phyloP scores from a whole-genome alignment of 2,329 filamentous ascomycete genomes.

The Cordyceps cicadae region DNA sequence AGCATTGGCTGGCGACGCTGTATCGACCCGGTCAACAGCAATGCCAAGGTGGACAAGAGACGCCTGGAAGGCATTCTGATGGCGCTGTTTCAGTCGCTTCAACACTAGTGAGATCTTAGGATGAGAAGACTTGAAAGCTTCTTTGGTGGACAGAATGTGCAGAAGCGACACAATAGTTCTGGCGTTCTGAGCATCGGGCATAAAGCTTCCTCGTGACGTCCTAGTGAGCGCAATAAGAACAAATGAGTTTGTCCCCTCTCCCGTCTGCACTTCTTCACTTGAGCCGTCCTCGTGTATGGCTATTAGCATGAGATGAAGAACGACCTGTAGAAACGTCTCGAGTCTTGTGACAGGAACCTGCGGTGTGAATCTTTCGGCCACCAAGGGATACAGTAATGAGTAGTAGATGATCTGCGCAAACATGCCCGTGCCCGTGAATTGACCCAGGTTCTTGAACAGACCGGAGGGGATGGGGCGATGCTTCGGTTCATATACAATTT shows the following conservation, averaged over 20 bases:
- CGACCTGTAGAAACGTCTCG: slow-evolving; percentile 85
- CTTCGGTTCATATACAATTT: slow-evolving; percentile 87
- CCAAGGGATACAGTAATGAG: slow-evolving; percentile 71
- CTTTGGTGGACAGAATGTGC: slow-evolving; percentile 54
- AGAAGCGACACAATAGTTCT: slow-evolving; percentile 59
- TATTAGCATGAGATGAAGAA: slow-evolving; percentile 78
- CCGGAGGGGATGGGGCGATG: slow-evolving; percentile 68
- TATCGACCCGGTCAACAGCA: slow-evolving; percentile 70
- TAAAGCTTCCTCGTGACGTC: slow-evolving; percentile 52
- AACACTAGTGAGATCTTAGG: slow-evolving; percentile 79
- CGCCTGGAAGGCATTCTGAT: slow-evolving; percentile 61
- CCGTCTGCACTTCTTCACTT: slow-evolving; percentile 41
- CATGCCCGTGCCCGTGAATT: slow-evolving; percentile 73
- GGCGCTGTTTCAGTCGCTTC: slow-evolving; percentile 75
- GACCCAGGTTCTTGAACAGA: slow-evolving; percentile 65
- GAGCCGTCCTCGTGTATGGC: slow-evolving; percentile 75
- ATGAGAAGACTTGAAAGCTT: slow-evolving; percentile 73
- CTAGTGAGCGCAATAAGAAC: slow-evolving; percentile 61
- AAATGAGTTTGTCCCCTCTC: slow-evolving; percentile 55
- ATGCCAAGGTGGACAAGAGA: slow-evolving; percentile 58
- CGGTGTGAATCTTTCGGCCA: slow-evolving; percentile 59
- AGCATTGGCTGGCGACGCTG: slow-evolving; percentile 66
- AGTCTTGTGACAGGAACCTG: slow-evolving; percentile 72
- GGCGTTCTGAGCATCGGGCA: slow-evolving; percentile 45
- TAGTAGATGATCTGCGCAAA: slow-evolving; percentile 90